Percentiles rank a stretch among this genome's conserved stretches.
Conservation (phyloP, 495 filamentous ascomycete species). For the Evernia prunastri region DNA sequence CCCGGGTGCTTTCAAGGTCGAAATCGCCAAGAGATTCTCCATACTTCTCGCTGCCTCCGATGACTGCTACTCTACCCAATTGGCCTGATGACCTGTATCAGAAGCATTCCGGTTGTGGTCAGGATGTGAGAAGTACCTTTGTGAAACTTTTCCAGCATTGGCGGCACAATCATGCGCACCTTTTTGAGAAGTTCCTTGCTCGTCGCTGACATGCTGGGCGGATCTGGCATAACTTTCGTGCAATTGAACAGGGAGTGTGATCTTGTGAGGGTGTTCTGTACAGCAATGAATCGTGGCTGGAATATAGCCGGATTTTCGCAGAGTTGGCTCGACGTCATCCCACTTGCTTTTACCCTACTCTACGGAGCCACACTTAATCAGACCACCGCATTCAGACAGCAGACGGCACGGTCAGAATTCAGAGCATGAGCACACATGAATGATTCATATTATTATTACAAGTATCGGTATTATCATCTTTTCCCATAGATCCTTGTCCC, state of each 20-base stretch:
- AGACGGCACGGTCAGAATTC: too few relatives aligned
- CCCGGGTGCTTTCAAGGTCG: not conserved
- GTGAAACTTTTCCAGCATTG: constrained; percentile 92
- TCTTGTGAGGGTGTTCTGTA: too few relatives aligned
- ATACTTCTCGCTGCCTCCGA: constrained; percentile 85
- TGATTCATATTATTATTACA: too few relatives aligned
- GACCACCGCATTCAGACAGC: too few relatives aligned
- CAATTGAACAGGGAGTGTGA: not conserved
- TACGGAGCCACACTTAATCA: too few relatives aligned
- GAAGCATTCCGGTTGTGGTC: constrained; percentile 13
- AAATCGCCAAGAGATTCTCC: constrained; percentile 18
- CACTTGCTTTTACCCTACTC: too few relatives aligned
- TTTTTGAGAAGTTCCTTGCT: constrained; percentile 71
- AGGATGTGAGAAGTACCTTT: constrained; percentile 59
- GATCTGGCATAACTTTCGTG: constrained; percentile 22
- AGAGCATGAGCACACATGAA: too few relatives aligned
- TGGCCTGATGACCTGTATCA: constrained; percentile 53
- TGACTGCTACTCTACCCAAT: constrained; percentile 84
- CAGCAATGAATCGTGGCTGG: not conserved
- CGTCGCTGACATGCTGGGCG: constrained; percentile 46
- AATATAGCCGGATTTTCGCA: not conserved
- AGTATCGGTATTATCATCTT: too few relatives aligned
- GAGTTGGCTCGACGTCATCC: not conserved
- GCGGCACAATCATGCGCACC: constrained; percentile 86
- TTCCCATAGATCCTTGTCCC: too few relatives aligned